Conservation (phyloP, 2,329 filamentous ascomycete species). For the Fusarium nygamai region DNA sequence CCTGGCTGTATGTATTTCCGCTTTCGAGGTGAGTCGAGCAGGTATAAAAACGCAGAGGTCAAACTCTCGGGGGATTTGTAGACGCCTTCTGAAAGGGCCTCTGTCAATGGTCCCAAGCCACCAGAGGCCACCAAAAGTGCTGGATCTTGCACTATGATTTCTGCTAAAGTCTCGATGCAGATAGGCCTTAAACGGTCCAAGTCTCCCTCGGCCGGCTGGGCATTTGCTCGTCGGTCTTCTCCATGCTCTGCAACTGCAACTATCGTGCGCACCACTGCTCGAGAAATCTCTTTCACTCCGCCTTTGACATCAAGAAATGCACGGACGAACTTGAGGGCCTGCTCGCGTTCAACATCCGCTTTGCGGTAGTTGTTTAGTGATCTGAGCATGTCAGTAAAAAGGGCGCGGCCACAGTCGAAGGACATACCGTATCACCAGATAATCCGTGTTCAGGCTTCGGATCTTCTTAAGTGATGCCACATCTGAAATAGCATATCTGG, state of each 20-base stretch:
- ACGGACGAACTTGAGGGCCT: slow-evolving; percentile 94
- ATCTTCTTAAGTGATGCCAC: slow-evolving; percentile 89
- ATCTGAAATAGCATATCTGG: slow-evolving; percentile 94
- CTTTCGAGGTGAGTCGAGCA: slow-evolving; percentile 84
- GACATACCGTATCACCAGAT: slow-evolving; percentile 77
- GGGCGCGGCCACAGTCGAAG: too few relatives aligned
- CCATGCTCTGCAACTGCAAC: slow-evolving; percentile 89
- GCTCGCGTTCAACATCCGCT: slow-evolving; percentile 95
- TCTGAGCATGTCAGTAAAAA: slow-evolving; percentile 46
- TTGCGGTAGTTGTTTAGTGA: slow-evolving; percentile 96
- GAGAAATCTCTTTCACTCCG: slow-evolving; percentile 86
- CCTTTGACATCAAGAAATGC: slow-evolving; percentile 96
- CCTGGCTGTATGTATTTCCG: slow-evolving; percentile 87
- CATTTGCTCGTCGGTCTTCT: slow-evolving; percentile 87
- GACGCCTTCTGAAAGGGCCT: slow-evolving; percentile 87
- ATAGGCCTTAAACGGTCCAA: slow-evolving; percentile 90
- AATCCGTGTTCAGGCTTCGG: slow-evolving; percentile 87
- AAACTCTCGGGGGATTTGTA: slow-evolving; percentile 94
- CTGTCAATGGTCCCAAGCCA: slow-evolving; percentile 87
- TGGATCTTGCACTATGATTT: slow-evolving; percentile 89
- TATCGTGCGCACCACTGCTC: slow-evolving; percentile 86
- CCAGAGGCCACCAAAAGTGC: slow-evolving; percentile 82
- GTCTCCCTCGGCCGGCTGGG: slow-evolving; percentile 71
- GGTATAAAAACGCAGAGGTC: slow-evolving; percentile 85
- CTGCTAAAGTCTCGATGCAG: slow-evolving; percentile 90